phyloP scores from a whole-genome alignment of 208 protist genomes.

The Vickermania ingenoplastis region DNA sequence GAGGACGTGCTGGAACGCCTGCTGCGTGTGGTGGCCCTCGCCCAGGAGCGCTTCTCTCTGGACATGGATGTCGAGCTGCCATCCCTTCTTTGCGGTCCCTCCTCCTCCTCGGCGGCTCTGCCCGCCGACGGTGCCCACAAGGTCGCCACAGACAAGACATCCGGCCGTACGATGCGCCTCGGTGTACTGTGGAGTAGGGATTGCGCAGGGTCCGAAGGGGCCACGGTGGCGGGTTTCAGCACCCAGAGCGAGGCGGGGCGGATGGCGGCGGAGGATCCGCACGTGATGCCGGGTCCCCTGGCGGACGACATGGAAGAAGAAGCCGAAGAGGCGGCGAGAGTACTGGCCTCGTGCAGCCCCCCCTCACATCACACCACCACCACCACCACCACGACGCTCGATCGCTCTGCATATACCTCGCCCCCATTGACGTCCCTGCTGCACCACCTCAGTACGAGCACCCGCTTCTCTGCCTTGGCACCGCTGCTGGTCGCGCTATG shows the following conservation, averaged over 20 bases:
- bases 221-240: slow-evolving; percentile 28
- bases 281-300: slow-evolving; percentile 1
- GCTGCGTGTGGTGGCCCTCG: slow-evolving; percentile 28
- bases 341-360: background rate
- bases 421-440: slow-evolving; percentile 68
- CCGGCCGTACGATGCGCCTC: too few relatives aligned
- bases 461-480: slow-evolving; percentile 18
- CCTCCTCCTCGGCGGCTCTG: too few relatives aligned
- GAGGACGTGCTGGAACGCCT: slow-evolving; percentile 36
- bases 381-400: background rate
- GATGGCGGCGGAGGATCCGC: slow-evolving; percentile 8
- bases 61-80: background rate
- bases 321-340: background rate
- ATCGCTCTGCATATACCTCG: slow-evolving; percentile 3
- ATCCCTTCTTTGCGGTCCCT: background rate
- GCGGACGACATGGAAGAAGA: background rate
- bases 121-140: too few relatives aligned
- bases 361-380: background rate
- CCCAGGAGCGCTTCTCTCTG: slow-evolving; percentile 14
- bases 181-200: slow-evolving; percentile 18
- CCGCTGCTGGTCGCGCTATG: slow-evolving; percentile 58
- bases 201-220: slow-evolving; percentile 22
- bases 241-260: slow-evolving; percentile 7
- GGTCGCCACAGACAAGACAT: too few relatives aligned
- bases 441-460: slow-evolving; percentile 48